Evolutionary conservation across 345 rosid species (phyloP).

Genomic region (Moricandia arvensis): DNA sequence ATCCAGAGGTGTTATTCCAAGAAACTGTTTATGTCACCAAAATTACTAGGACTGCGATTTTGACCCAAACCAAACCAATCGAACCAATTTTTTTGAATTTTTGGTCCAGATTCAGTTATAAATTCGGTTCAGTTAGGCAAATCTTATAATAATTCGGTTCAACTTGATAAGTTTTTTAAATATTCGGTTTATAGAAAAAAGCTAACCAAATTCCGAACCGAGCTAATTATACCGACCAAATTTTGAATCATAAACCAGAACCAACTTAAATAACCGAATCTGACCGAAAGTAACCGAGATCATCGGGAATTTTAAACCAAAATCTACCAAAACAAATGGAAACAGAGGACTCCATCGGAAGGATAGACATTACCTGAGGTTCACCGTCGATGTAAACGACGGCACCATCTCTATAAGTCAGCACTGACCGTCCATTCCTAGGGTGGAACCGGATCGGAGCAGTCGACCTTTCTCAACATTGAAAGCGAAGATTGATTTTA

Average conservation of each 20-base stretch:
- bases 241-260: neutral
- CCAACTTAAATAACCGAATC: neutral
- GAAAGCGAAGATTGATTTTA: conserved; percentile 82
- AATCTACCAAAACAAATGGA: neutral
- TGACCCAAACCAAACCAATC: neutral
- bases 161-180: neutral
- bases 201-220: neutral
- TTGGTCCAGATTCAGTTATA: neutral
- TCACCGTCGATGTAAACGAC: conserved; percentile 81
- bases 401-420: conserved; percentile 70
- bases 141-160: neutral
- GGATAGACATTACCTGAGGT: conserved; percentile 51
- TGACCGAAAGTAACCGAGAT: neutral
- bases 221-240: neutral
- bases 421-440: conserved; percentile 77
- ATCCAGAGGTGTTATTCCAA: neutral
- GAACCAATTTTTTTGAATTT: too few relatives aligned
- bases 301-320: neutral
- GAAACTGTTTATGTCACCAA: neutral
- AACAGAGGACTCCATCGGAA: neutral
- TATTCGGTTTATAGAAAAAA: neutral
- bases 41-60: neutral
- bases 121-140: too few relatives aligned
- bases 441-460: conserved; percentile 71
- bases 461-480: conserved; percentile 59